Conservation (phyloP, 352 stramenopile species). For the Globisporangium acanthophoron region DNA sequence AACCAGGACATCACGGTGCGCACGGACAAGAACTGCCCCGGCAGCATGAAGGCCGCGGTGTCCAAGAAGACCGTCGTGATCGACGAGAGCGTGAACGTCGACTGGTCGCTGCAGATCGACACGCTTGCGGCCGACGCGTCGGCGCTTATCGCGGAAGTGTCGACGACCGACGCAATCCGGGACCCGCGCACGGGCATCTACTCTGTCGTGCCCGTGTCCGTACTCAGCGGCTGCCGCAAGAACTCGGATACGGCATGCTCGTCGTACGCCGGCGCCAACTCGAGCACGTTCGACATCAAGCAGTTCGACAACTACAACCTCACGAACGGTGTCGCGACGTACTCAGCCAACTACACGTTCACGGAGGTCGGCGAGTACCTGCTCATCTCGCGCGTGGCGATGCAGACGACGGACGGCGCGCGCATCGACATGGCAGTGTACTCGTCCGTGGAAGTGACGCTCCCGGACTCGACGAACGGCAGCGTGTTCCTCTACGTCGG, state of each 20-base stretch:
- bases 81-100: constrained; percentile 44
- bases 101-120: constrained; percentile 63
- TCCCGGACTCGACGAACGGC: constrained; percentile 37
- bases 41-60: constrained; percentile 49
- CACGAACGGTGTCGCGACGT: constrained; percentile 45
- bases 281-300: constrained; percentile 48
- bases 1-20: constrained; percentile 50
- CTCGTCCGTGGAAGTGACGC: constrained; percentile 54
- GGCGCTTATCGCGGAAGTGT: constrained; percentile 64
- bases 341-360: constrained; percentile 54
- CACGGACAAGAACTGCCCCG: constrained; percentile 63
- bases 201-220: constrained; percentile 60
- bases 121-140: constrained; percentile 38
- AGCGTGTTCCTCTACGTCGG: constrained; percentile 66
- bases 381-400: constrained; percentile 64
- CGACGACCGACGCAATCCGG: constrained; percentile 38
- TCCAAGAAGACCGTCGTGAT: constrained; percentile 44
- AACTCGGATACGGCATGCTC: constrained; percentile 52
- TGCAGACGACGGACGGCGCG: constrained; percentile 65
- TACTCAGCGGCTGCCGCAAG: constrained; percentile 62
- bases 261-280: constrained; percentile 51
- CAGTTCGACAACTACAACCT: constrained; percentile 57
- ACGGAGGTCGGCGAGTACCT: constrained; percentile 49
- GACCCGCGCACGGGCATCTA: constrained; percentile 47
- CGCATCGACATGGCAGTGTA: constrained; percentile 83